Evolutionary conservation across 371 early-diverging fungal genomes (phyloP).

Genomic region (Rhizopus delemar): DNA sequence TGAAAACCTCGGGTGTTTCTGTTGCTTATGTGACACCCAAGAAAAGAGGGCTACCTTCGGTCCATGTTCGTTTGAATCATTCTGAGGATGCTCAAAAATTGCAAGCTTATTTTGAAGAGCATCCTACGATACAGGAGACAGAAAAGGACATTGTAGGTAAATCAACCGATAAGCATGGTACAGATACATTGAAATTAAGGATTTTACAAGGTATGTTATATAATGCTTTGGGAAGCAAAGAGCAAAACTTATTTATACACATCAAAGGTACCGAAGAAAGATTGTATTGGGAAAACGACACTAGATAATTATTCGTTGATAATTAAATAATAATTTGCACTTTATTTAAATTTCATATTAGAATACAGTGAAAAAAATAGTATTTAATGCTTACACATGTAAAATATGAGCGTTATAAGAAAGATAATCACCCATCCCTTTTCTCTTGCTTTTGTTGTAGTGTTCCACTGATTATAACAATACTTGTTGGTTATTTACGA

Average conservation of each 20-base stretch:
- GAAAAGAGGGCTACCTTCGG: slow-evolving; percentile 30
- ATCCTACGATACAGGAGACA: slow-evolving; percentile 24
- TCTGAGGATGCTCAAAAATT: slow-evolving; percentile 31
- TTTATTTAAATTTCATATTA: background rate
- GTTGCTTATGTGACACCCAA: slow-evolving; percentile 34
- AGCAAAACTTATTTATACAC: background rate
- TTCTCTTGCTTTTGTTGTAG: too few relatives aligned
- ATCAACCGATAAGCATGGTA: background rate
- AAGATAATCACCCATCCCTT: too few relatives aligned
- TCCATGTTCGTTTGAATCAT: slow-evolving; percentile 32
- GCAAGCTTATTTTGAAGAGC: slow-evolving; percentile 26
- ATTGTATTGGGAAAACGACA: slow-evolving; percentile 36
- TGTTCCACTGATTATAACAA: too few relatives aligned
- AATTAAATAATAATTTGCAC: too few relatives aligned
- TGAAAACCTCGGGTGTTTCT: slow-evolving; percentile 33
- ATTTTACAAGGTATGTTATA: slow-evolving; percentile 11
- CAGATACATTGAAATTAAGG: slow-evolving; percentile 13
- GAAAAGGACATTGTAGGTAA: slow-evolving; percentile 32
- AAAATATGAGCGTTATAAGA: too few relatives aligned
- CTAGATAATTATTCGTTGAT: too few relatives aligned
- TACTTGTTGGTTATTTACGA: too few relatives aligned
- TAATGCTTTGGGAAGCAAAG: background rate
- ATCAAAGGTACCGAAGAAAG: slow-evolving; percentile 26
- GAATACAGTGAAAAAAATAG: slow-evolving; percentile 1
- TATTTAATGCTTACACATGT: too few relatives aligned